Conservation (phyloP, 208 protist genomes). For the Leishmania lainsoni region DNA sequence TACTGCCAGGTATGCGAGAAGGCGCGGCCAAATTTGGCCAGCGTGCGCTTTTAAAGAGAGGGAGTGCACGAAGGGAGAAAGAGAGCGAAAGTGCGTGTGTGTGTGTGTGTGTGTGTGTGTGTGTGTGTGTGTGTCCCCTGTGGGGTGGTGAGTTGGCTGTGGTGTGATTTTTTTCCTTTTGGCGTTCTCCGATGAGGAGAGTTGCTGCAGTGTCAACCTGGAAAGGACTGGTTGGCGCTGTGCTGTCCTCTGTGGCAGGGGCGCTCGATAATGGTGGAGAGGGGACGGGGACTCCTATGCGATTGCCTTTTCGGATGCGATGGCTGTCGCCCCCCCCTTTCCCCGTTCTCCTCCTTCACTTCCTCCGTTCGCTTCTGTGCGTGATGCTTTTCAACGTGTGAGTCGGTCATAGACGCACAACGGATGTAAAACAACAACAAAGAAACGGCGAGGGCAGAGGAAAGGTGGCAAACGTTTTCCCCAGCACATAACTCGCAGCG, state of each 20-base stretch:
- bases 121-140: not conserved
- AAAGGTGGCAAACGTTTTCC: not conserved
- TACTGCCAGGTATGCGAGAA: slow-evolving; percentile 88
- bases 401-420: not conserved
- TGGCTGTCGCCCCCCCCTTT: no score
- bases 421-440: not conserved
- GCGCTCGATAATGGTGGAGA: not conserved
- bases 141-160: not conserved
- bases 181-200: not conserved
- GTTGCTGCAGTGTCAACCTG: not conserved
- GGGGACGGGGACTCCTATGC: not conserved
- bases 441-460: not conserved
- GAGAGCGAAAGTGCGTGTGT: not conserved
- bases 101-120: not conserved
- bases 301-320: not conserved
- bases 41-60: slow-evolving; percentile 55
- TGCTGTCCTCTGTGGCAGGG: not conserved
- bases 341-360: not conserved
- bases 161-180: not conserved
- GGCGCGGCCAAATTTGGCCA: slow-evolving; percentile 71
- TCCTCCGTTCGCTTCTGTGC: not conserved
- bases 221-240: not conserved
- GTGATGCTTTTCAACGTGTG: not conserved
- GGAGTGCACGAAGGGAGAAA: not conserved
- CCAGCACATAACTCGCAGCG: not conserved